Evolutionary conservation across 768 basidiomycete genomes (phyloP).

Genomic region (Agaricus subrufescens): DNA sequence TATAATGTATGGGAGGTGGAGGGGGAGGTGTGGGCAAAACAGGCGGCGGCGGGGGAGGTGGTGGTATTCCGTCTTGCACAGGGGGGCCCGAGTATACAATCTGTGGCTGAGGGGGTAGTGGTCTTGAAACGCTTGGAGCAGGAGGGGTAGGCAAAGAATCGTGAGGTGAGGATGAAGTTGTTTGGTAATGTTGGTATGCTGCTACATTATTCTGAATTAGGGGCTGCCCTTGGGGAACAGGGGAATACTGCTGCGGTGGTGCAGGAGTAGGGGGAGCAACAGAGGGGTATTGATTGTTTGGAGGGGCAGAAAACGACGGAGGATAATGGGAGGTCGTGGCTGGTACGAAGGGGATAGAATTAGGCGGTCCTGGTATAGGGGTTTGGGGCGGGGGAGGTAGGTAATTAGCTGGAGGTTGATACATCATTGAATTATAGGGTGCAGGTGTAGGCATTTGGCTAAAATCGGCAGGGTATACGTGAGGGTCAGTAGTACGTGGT

Average conservation of each 20-base stretch:
- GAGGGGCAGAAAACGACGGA: slow-evolving; percentile 28
- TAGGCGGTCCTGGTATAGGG: slow-evolving; percentile 25
- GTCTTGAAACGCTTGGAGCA: slow-evolving; percentile 11
- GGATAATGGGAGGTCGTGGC: slow-evolving; percentile 30
- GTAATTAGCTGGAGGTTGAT: slow-evolving; percentile 21
- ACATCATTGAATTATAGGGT: slow-evolving; percentile 33
- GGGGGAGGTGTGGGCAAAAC: slow-evolving; percentile 22
- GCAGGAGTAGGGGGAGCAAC: slow-evolving; percentile 31
- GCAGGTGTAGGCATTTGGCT: slow-evolving; percentile 38
- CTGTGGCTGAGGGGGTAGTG: slow-evolving; percentile 25
- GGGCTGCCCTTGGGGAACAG: slow-evolving; percentile 21
- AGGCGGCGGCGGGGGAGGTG: slow-evolving; percentile 19
- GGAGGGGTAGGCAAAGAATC: slow-evolving; percentile 16
- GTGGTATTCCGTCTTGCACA: slow-evolving; percentile 33
- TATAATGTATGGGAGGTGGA: slow-evolving; percentile 19
- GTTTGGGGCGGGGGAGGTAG: slow-evolving; percentile 14
- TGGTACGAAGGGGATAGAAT: slow-evolving; percentile 19
- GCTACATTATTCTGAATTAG: slow-evolving; percentile 12
- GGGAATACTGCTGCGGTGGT: slow-evolving; percentile 35
- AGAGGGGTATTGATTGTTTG: slow-evolving; percentile 28
- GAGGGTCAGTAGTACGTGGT: slow-evolving; percentile 31
- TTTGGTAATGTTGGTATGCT: slow-evolving; percentile 17
- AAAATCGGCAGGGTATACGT: slow-evolving; percentile 30
- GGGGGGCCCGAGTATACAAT: slow-evolving; percentile 33
- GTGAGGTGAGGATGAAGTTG: slow-evolving; percentile 28